Conservation (phyloP, 805 yeast genomes). For the Saturnispora mendoncae region DNA sequence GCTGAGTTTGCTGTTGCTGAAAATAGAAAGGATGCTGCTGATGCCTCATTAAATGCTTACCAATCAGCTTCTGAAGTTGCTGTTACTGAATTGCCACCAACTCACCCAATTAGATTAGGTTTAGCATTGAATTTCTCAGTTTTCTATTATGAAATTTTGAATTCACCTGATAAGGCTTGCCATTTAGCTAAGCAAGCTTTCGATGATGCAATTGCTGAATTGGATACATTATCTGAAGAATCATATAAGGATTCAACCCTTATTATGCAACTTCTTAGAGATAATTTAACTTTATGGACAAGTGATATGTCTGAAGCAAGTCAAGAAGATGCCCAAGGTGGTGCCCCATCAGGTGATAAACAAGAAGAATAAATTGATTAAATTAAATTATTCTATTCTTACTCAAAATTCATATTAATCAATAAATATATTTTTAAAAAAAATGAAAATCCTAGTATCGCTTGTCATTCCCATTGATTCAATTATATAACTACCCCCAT, state of each 20-base stretch:
- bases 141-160: slow-evolving; percentile 95
- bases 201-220: slow-evolving; percentile 98
- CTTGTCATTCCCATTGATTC: neutral
- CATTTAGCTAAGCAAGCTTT: slow-evolving; percentile 98
- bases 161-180: slow-evolving; percentile 98
- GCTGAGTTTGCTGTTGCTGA: slow-evolving; percentile 94
- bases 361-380: slow-evolving; percentile 11
- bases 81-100: slow-evolving; percentile 92
- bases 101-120: slow-evolving; percentile 97
- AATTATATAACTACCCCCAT: neutral
- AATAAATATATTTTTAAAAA: slow-evolving; percentile 2
- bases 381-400: slow-evolving; percentile 3
- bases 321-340: slow-evolving; percentile 38
- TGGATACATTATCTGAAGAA: slow-evolving; percentile 95
- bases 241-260: slow-evolving; percentile 97
- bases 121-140: slow-evolving; percentile 96
- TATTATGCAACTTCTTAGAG: slow-evolving; percentile 98
- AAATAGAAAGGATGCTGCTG: slow-evolving; percentile 87
- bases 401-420: neutral
- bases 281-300: slow-evolving; percentile 97
- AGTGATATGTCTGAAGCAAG: slow-evolving; percentile 83
- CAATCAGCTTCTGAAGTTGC: slow-evolving; percentile 95
- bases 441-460: neutral
- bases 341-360: slow-evolving; percentile 9
- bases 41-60: slow-evolving; percentile 87